Evolutionary conservation across 257 asterid species (phyloP).

Genomic region (Nicotiana undulata): DNA sequence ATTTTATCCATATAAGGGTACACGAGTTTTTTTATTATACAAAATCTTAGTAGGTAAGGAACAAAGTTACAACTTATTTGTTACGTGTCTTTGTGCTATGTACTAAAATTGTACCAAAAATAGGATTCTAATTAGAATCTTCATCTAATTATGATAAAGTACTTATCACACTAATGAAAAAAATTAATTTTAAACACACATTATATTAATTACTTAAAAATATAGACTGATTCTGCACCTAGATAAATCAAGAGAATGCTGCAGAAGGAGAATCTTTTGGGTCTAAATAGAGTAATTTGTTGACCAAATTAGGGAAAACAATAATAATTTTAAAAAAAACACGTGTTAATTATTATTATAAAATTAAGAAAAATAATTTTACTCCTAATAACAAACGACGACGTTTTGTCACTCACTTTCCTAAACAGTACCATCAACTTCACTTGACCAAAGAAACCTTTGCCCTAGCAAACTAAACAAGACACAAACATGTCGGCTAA

Average conservation of each 20-base stretch:
- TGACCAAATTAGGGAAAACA: constrained; percentile 6
- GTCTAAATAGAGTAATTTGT: constrained; percentile 1
- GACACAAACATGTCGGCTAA: background rate
- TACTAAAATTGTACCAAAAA: constrained; percentile 15
- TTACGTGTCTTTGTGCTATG: no score
- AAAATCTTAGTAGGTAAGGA: background rate
- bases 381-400: constrained; percentile 16
- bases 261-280: background rate
- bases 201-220: background rate
- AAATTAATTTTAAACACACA: background rate
- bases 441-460: constrained; percentile 7
- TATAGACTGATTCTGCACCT: background rate
- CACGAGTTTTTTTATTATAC: background rate
- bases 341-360: constrained; percentile 11
- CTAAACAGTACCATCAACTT: background rate
- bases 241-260: background rate
- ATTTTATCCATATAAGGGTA: constrained; percentile 6
- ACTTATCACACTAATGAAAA: background rate
- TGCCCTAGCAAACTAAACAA: constrained; percentile 15
- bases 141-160: background rate
- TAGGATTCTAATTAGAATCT: constrained; percentile 17
- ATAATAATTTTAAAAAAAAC: background rate
- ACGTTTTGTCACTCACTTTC: constrained; percentile 8
- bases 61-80: constrained; percentile 8
- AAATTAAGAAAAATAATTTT: background rate